Evolutionary conservation across 2,329 filamentous ascomycete genomes (phyloP), one percentile per base, ranked within the genome.

Genomic region (Aureobasidium melanogenum): DNA sequence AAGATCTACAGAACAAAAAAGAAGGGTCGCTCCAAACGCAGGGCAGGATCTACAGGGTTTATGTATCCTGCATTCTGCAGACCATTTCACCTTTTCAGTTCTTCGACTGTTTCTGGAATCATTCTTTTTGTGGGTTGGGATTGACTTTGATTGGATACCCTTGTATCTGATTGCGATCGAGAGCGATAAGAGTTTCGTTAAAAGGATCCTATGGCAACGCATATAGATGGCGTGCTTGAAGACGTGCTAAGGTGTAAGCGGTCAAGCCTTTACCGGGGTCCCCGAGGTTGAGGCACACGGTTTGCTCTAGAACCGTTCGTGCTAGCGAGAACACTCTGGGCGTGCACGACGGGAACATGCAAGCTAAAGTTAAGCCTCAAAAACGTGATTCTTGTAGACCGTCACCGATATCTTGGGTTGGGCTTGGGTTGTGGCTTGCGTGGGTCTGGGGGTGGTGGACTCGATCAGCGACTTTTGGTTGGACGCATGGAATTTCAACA

Each of bases 171-270:
- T 14, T 15, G 22, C 26, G 46, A 28, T 28, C n/a, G 1, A 14
- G 22, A 43, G 28, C 9, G 50, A 54, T 54, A 54, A 54, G 50
- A 41, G 14, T 54, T 28, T 54, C 32, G 32, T 32, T 14, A 10
- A 9, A 36, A n/a, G 17, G 19, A n/a, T 17, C 34, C 51, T 55
- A 55, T 55, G 38, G 51, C 38, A 55, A 55, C 51, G 24, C 24
- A 55, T 32, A 43, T 6, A 55, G 24, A 55, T 55, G 51, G 51
- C 51, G 51, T 55, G 51, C 51, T 55, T 43, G 24, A n/a, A n/a
- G 51, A 43, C 51, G 51, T 55, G 51, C 51, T 55, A 22, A 12
- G 19, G 39, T 43, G 34, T 15, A 36, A 36, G 14, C 9, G 24
- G 26, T 28, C 32, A 36, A 36, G 47, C 30, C 19, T 10, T 9